A percentile compares a stretch with the other conserved stretches of the same genome.
Conservation (phyloP, 1,284 basidiomycete genomes). For the Ceratobasidium sp. region DNA sequence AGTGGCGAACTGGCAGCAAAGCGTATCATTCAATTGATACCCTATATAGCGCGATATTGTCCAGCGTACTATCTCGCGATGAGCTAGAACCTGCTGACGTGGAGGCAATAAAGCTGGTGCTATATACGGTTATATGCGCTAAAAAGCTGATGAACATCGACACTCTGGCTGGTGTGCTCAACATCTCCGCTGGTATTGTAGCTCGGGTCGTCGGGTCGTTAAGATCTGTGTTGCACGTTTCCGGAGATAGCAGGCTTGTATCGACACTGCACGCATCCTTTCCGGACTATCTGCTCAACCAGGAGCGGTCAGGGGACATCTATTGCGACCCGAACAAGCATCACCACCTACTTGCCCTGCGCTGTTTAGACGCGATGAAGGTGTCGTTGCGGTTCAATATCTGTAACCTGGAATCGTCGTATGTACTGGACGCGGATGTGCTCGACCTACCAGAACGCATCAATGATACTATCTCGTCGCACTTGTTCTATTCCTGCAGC, state of each 20-base stretch:
- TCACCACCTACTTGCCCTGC: not conserved
- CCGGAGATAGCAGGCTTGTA: not conserved
- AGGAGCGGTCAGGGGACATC: not conserved
- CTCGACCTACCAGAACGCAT: constrained; percentile 10
- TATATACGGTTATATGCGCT: constrained; percentile 27
- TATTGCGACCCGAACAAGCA: not conserved
- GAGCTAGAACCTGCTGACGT: not conserved
- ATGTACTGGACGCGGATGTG: too few species aligned
- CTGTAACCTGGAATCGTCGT: constrained; percentile 17
- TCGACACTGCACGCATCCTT: constrained; percentile 39
- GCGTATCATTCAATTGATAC: not conserved
- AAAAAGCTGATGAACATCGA: constrained; percentile 24
- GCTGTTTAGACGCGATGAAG: constrained; percentile 12
- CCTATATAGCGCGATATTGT: not conserved
- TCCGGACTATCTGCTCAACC: constrained; percentile 35
- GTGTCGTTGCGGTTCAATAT: constrained; percentile 6
- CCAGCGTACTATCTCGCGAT: not conserved
- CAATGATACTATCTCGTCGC: not conserved
- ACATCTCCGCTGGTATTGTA: not conserved
- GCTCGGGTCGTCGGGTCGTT: constrained; percentile 3
- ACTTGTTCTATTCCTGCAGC: constrained; percentile 24
- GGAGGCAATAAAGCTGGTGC: not conserved
- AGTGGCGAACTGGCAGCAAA: not conserved
- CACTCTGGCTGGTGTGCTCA: constrained; percentile 9
- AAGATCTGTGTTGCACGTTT: constrained; percentile 27